Evolutionary conservation across 306 rosid species (phyloP), one percentile per base, ranked within the genome.

Genomic region (Crotalaria pallida): DNA sequence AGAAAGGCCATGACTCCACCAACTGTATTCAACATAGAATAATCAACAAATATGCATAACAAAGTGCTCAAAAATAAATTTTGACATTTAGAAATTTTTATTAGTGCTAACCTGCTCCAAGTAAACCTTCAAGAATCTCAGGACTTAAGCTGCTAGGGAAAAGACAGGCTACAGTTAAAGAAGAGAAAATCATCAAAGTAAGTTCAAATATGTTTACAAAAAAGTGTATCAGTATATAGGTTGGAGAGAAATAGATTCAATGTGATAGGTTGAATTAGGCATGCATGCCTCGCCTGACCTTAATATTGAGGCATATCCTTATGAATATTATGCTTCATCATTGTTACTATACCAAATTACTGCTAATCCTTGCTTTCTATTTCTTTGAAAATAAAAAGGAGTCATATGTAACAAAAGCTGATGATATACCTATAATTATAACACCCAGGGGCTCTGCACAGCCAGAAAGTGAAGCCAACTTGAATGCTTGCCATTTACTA

Each of bases 401-500:
- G 27, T 36, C 43, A 43, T 72, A 33, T 22, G 23, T n/a, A 73
- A 58, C 6, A 41, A 58, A 62, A 67, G 79, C 57, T 56, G 47
- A 62, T 81, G 34, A 72, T 84, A 50, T 85, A 94, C 98, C 98
- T 38, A 89, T 92, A 51, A 95, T 77, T 83, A 91, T 47, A 69
- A 95, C 97, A 48, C 97, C 99, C 17, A 95, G 78, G 34, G 96
- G 96, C 77, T 91, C 97, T 8, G 99, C 97, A 38, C 91, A 82
- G 79, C 99, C 99, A 44, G 96, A 95, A 73, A 95, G 96, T 1
- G 97, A 86, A 21, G 99, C 97, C 84, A 91, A 84, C 81, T 95
- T 95, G 88, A 95, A 95, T 34, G 99, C 99, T 77, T 95, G 81
- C 99, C 97, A 91, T 85, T 91, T 95, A 79, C 99, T 95, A 81